Conservation (phyloP, 495 filamentous ascomycete species). For the Aspergillus sclerotiicarbonarius region DNA sequence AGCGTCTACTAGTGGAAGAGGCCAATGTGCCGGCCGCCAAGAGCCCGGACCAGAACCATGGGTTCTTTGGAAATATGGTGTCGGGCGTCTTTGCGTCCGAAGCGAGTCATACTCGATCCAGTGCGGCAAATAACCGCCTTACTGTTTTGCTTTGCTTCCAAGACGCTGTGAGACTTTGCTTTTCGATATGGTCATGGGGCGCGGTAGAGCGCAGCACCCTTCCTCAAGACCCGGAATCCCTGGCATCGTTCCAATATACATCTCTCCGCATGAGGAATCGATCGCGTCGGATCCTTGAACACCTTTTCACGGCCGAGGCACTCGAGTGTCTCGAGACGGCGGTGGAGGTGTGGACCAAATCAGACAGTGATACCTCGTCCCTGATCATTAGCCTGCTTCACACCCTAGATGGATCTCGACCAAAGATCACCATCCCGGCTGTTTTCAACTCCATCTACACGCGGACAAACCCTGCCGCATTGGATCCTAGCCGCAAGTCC, state of each 20-base stretch:
- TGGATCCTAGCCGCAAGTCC: conserved; percentile 79
- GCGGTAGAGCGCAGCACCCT: conserved; percentile 55
- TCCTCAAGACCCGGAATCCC: conserved; percentile 63
- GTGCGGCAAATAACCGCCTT: conserved; percentile 86
- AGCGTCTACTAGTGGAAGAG: conserved; percentile 75
- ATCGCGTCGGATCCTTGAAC: conserved; percentile 82
- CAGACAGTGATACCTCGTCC: conserved; percentile 36
- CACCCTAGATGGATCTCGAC: conserved; percentile 85
- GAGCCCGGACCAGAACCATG: conserved; percentile 79
- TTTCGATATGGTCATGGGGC: conserved; percentile 94
- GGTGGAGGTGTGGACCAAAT: conserved; percentile 72
- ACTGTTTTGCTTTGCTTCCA: conserved; percentile 96
- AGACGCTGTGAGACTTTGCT: conserved; percentile 87
- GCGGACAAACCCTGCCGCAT: conserved; percentile 76
- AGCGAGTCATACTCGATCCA: conserved; percentile 66
- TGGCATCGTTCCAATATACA: conserved; percentile 84
- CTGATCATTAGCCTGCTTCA: conserved; percentile 80
- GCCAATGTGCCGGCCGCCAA: conserved; percentile 63
- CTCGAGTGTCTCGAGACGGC: conserved; percentile 91
- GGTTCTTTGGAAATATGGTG: conserved; percentile 97
- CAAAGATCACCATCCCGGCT: conserved; percentile 91
- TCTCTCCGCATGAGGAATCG: conserved; percentile 86
- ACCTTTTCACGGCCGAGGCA: conserved; percentile 90
- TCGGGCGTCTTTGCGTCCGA: conserved; percentile 87
- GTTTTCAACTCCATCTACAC: conserved; percentile 97